Percentiles rank a stretch among this genome's conserved stretches.
Conservation (phyloP, 2,329 filamentous ascomycete genomes). For the Bertia moriformis region DNA sequence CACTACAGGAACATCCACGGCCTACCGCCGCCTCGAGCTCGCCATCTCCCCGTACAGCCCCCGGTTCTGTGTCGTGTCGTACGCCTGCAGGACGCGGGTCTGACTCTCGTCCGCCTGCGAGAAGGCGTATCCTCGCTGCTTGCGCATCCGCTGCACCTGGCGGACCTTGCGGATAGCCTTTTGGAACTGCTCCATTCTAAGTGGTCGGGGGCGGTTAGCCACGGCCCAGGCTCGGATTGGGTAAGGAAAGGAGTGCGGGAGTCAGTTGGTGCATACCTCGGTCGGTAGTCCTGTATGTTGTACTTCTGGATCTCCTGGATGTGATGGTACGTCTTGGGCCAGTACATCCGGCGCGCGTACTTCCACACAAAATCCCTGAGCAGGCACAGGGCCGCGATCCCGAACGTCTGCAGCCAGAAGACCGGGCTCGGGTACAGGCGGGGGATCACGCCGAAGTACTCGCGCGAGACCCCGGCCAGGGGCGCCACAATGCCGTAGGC, state of each 20-base stretch:
- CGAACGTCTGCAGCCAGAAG: conserved; percentile 79
- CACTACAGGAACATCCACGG: no score
- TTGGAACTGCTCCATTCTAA: conserved; percentile 97
- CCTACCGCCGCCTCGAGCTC: conserved; percentile 30
- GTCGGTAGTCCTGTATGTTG: conserved; percentile 97
- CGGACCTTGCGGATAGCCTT: conserved; percentile 97
- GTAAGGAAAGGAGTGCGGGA: conserved; percentile 2
- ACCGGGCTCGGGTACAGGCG: conserved; percentile 65
- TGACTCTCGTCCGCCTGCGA: conserved; percentile 95
- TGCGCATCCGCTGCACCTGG: conserved; percentile 97
- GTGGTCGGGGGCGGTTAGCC: background rate
- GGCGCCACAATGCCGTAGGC: conserved; percentile 78
- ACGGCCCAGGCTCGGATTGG: conserved; percentile 5
- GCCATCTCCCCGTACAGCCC: conserved; percentile 94
- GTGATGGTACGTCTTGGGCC: conserved; percentile 88
- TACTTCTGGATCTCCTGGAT: conserved; percentile 99
- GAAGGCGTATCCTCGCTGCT: conserved; percentile 96
- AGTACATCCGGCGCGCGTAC: conserved; percentile 94
- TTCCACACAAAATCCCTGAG: conserved; percentile 90
- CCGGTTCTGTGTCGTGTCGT: conserved; percentile 86
- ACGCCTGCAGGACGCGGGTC: conserved; percentile 86
- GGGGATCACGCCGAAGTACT: conserved; percentile 75
- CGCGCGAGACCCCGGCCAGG: conserved; percentile 62
- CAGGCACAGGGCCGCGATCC: conserved; percentile 68
- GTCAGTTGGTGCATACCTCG: conserved; percentile 45